Percentiles rank a stretch among this genome's conserved stretches.
Evolutionary conservation across 2,329 filamentous ascomycete genomes (phyloP).

Genomic region (Talaromyces pinophilus): DNA sequence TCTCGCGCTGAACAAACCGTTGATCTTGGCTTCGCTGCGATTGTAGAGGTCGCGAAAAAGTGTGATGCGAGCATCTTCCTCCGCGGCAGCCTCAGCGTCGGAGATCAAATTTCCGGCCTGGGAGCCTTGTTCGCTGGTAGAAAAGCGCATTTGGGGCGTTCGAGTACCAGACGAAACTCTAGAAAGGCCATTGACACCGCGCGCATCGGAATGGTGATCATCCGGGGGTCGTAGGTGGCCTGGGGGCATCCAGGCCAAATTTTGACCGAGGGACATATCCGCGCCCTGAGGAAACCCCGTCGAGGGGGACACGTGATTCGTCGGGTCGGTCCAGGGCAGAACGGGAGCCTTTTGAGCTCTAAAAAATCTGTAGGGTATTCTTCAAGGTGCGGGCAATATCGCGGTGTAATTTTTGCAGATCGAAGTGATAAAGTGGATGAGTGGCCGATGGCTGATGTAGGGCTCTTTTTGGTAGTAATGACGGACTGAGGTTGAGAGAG

Average conservation of each 20-base stretch:
- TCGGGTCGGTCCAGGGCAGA: constrained; percentile 35
- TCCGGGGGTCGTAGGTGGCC: constrained; percentile 62
- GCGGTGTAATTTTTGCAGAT: constrained; percentile 33
- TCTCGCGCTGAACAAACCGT: constrained; percentile 66
- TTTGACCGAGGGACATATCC: constrained; percentile 67
- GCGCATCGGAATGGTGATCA: constrained; percentile 52
- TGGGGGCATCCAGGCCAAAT: constrained; percentile 67
- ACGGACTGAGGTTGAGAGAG: constrained; percentile 27
- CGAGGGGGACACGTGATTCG: constrained; percentile 46
- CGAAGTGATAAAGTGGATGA: constrained; percentile 37
- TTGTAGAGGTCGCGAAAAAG: constrained; percentile 77
- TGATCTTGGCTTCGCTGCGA: constrained; percentile 74
- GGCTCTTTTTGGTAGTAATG: constrained; percentile 44
- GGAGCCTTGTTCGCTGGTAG: constrained; percentile 48
- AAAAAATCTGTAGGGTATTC: constrained; percentile 39
- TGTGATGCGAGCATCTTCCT: constrained; percentile 68
- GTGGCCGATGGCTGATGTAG: constrained; percentile 43
- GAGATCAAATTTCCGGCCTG: constrained; percentile 52
- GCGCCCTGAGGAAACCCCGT: constrained; percentile 46
- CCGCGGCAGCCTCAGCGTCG: constrained; percentile 60
- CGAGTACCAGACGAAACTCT: constrained; percentile 47
- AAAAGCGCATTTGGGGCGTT: constrained; percentile 48
- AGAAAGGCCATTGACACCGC: constrained; percentile 47
- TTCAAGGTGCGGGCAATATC: constrained; percentile 26
- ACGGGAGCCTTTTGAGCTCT: constrained; percentile 28